Evolutionary conservation across 2,329 filamentous ascomycete species (phyloP), one percentile per base, ranked within the genome.

Genomic region (Aspergillus costaricaensis): DNA sequence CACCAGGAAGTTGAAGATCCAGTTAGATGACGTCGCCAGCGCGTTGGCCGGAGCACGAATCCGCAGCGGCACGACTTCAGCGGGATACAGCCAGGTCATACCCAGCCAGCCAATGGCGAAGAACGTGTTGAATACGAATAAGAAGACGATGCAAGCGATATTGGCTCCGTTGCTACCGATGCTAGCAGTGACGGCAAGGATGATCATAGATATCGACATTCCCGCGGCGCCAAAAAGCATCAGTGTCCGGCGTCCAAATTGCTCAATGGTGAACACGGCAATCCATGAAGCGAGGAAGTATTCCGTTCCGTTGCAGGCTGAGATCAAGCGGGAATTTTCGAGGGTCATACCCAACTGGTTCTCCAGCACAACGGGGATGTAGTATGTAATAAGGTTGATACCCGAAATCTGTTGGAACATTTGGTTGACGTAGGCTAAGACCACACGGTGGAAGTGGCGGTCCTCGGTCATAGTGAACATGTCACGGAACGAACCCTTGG

Each of bases 181-280:
- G 25, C 60, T 70, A 30, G 72, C 68, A 3, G 69, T 67, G 38
- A 72, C 69, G 5, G 80, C 77, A 4, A 83, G 70, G 23, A 91
- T 81, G 2, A 86, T 83, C 89, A 91, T 91, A 55, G 85, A 86
- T 1, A 82, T 70, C 39, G 85, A 86, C 79, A 88, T 87, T 0
- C 86, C 86, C 36, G 84, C 76, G 0, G 86, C 85, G 56, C 89
- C 89, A 63, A 91, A 85, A 17, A 92, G 76, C 88, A 92, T 91
- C 62, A 92, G 82, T 69, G 85, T 84, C 17, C 89, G 83, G 27
- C 90, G 78, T 14, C 81, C 81, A 55, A 82, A 72, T 54, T 76
- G 77, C 65, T 84, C 81, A 59, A 83, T 79, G 10, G 79, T 78
- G 62, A 82, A 82, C 32, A 84, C 76, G 2, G 81, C 77, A 23